Conservation (phyloP, 169 alveolate species). For the Babesia bovis region DNA sequence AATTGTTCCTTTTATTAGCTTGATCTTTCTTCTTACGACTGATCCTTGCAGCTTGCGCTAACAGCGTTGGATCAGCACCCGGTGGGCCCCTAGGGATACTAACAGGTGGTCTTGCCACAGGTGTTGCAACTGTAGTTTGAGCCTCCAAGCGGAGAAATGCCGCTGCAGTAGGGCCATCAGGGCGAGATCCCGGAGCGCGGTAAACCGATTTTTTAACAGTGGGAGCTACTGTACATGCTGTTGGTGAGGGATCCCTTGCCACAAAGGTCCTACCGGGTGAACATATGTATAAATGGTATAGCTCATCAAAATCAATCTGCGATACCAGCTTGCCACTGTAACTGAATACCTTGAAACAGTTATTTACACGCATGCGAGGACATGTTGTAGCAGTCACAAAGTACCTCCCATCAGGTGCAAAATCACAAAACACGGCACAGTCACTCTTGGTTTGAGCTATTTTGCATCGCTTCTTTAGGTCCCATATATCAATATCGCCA, state of each 20-base stretch:
- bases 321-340: conserved; percentile 77
- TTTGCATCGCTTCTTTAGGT: conserved; percentile 68
- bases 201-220: conserved; percentile 63
- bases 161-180: conserved; percentile 1
- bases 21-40: conserved; percentile 43
- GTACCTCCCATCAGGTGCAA: conserved; percentile 77
- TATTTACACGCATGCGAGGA: conserved; percentile 89
- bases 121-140: conserved; percentile 39
- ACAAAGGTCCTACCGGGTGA: conserved; percentile 30
- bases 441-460: conserved; percentile 71
- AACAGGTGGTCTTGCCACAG: conserved; percentile 18
- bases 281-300: conserved; percentile 60
- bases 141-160: conserved; percentile 17
- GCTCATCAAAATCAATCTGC: conserved; percentile 69
- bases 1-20: not conserved
- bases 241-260: conserved; percentile 69
- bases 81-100: conserved; percentile 59
- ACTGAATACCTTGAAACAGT: conserved; percentile 78
- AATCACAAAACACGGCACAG: conserved; percentile 79
- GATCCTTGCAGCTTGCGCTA: conserved; percentile 54
- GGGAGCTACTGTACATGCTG: conserved; percentile 26
- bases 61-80: conserved; percentile 63
- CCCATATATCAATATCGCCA: conserved; percentile 90
- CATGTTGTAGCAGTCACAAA: conserved; percentile 85
- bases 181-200: conserved; percentile 75